Percentiles rank a stretch among this genome's conserved stretches.
phyloP scores from a whole-genome alignment of 257 asterid species.

The Scutellaria minor region DNA sequence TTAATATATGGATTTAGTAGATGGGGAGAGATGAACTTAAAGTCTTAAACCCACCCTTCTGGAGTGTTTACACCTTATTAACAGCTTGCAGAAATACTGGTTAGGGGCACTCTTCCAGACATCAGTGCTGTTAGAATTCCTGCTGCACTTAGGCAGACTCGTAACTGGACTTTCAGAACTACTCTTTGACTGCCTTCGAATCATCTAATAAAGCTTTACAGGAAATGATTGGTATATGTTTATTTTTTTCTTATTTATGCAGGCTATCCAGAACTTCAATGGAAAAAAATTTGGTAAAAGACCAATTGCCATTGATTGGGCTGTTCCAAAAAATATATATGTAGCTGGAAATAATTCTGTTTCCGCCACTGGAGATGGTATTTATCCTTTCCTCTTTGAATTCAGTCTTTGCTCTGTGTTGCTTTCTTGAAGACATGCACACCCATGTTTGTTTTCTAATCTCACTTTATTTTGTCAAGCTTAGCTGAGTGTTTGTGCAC shows the following conservation, averaged over 20 bases:
- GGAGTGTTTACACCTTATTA: neutral
- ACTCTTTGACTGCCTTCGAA: slow-evolving; percentile 8
- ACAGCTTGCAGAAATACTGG: neutral
- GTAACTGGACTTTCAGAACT: slow-evolving; percentile 1
- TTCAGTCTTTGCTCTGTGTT: neutral
- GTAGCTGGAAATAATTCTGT: slow-evolving; percentile 57
- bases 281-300: slow-evolving; percentile 76
- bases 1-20: slow-evolving; percentile 7
- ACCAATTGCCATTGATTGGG: slow-evolving; percentile 96
- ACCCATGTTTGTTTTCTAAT: neutral
- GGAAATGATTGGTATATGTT: slow-evolving; percentile 16
- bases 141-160: slow-evolving; percentile 16
- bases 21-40: neutral
- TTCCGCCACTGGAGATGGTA: slow-evolving; percentile 62
- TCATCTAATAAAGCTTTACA: slow-evolving; percentile 10
- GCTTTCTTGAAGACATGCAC: neutral
- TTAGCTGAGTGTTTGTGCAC: slow-evolving; percentile 12
- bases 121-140: neutral
- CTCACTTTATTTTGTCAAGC: neutral
- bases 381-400: slow-evolving; percentile 30
- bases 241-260: slow-evolving; percentile 31
- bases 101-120: neutral
- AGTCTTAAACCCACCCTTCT: neutral
- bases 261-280: slow-evolving; percentile 82
- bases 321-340: slow-evolving; percentile 76